Base-by-base conservation (phyloP, 139 green algal genomes). In the Zygnema circumcarinatum region DNA sequence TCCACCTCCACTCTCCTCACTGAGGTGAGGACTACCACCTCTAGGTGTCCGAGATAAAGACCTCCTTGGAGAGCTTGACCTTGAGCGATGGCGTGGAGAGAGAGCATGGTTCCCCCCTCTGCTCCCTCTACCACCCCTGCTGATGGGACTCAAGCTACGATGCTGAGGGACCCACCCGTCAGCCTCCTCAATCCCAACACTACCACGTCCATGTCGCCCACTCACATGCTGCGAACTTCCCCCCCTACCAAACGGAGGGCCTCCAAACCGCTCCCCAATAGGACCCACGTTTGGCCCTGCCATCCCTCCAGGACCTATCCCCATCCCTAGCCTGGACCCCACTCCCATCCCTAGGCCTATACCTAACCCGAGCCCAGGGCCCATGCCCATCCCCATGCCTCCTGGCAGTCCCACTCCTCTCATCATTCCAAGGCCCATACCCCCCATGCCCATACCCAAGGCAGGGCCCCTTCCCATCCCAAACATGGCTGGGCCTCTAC, bases 261-360 rank as follows among this genome's bases (percentile, higher is more conserved):
- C 69, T 25, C 35, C 16, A 78, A 78, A 78, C 7, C 35, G 69
- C 7, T 78, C 69, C 16, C 69, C 69, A 11, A 39, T 3, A 39
- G 35, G 69, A 39, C 69, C 69, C 69, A 78, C 16, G 7, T 20
- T 16, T 25, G 36, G 35, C 11, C 69, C 69, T 38, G 35, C 69
- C 69, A 41, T 41, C 69, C 69, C 69, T 78, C 69, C 69, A 22
- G 69, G 69, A 38, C 69, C 69, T 78, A 41, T 22, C 11, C 69
- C 69, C 69, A 78, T 78, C 11, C 69, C 69, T 41, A 78, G 35
- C 69, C 69, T 41, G 35, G 36, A 16, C 3, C 69, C 69, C 7
- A 78, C 47, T 39, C 69, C 69, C 69, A 78, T 78, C 7, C 69
- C 69, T 25, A 78, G 35, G 69, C 69, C 69, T 16, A 78, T 7